These are phyloP conservation scores for Metarhizium sp. DNA, from an alignment of 2,329 filamentous ascomycete genomes.

Conservation along the genomic window DNA sequence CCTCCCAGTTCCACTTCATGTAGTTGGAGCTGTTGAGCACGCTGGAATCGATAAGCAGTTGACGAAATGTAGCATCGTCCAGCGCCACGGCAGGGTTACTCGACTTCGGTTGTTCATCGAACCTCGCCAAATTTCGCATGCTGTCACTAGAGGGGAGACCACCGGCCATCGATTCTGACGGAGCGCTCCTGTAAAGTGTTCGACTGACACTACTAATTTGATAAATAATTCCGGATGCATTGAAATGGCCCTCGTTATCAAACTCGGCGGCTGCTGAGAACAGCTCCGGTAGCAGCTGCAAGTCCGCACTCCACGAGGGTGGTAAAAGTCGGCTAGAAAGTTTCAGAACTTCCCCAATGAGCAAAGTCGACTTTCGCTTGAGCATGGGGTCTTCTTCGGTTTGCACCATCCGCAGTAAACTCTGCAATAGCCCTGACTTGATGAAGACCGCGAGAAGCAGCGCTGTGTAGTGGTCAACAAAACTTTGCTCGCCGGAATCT, in stretches of 20 bases:
- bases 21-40: slow-evolving; percentile 86
- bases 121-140: slow-evolving; percentile 36
- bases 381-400: slow-evolving; percentile 59
- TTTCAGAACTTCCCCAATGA: slow-evolving; percentile 87
- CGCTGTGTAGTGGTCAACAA: slow-evolving; percentile 90
- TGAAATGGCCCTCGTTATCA: slow-evolving; percentile 60
- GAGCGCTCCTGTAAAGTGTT: slow-evolving; percentile 74
- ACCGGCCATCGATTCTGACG: slow-evolving; percentile 30
- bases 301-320: slow-evolving; percentile 66
- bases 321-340: slow-evolving; percentile 81
- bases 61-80: slow-evolving; percentile 55
- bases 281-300: slow-evolving; percentile 82
- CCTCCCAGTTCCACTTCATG: slow-evolving; percentile 94
- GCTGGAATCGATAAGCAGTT: slow-evolving; percentile 65
- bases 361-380: slow-evolving; percentile 79
- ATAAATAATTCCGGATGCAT: slow-evolving; percentile 85
- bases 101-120: slow-evolving; percentile 48
- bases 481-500: slow-evolving; percentile 64
- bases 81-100: slow-evolving; percentile 33
- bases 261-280: slow-evolving; percentile 70
- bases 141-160: slow-evolving; percentile 33
- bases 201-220: slow-evolving; percentile 97
- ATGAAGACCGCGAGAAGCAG: slow-evolving; percentile 79
- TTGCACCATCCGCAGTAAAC: slow-evolving; percentile 54
- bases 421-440: slow-evolving; percentile 62